Conservation (phyloP, 2,329 filamentous ascomycete species). For the Phialophora macrospora region DNA sequence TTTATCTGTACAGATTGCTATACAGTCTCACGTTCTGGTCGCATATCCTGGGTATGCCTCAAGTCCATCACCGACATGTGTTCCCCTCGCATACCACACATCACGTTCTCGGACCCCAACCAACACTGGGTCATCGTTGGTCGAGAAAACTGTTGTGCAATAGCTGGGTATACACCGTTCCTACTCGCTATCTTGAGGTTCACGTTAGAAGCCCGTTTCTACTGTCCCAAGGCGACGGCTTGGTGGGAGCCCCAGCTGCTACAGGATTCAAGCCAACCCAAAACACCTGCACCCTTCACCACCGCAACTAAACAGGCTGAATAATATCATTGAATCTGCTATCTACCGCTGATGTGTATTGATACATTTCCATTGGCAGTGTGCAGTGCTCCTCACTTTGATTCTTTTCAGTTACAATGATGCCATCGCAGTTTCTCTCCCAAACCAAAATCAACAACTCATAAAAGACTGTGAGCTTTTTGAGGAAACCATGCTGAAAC, state of each 20-base stretch:
- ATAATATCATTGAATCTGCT: conserved; percentile 24
- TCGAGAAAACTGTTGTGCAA: neutral
- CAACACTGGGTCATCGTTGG: too few relatives aligned
- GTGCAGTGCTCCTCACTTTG: conserved; percentile 18
- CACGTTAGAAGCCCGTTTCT: neutral
- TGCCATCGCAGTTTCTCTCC: conserved; percentile 3
- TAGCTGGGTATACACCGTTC: neutral
- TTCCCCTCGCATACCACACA: too few relatives aligned
- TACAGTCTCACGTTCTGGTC: too few relatives aligned
- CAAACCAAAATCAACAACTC: conserved; percentile 6
- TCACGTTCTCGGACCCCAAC: too few relatives aligned
- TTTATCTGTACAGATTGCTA: too few relatives aligned
- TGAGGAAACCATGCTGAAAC: conserved; percentile 7
- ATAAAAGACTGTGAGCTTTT: neutral
- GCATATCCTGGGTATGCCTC: too few relatives aligned
- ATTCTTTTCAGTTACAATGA: conserved; percentile 14
- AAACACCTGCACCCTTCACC: neutral
- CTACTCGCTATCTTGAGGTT: neutral
- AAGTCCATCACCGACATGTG: too few relatives aligned
- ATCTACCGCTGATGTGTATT: conserved; percentile 27
- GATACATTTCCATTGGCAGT: conserved; percentile 31
- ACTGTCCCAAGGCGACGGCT: neutral
- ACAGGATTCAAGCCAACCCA: too few relatives aligned
- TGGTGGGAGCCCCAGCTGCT: neutral
- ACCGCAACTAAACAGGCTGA: conserved; percentile 6